Percentiles rank a stretch among this genome's conserved stretches.
These are phyloP conservation scores for Yarrowia deformans DNA, from an alignment of 805 yeast species.

Conservation along the genomic window DNA sequence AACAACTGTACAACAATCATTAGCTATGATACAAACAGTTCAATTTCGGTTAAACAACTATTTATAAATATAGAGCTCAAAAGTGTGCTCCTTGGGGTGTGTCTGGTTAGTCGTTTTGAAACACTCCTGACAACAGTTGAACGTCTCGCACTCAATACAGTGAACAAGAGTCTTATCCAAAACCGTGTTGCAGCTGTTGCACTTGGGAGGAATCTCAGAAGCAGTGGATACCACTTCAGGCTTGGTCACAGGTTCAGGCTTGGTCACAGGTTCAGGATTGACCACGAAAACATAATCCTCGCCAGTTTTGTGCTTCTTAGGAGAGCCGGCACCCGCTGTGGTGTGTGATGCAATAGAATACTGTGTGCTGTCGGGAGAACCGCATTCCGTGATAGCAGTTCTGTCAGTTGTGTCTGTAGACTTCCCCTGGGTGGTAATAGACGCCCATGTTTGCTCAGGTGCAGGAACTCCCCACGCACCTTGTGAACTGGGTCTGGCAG, in stretches of 20 bases:
- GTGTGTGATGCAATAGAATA: constrained; percentile 9
- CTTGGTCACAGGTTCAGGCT: not conserved
- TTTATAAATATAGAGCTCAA: constrained; percentile 5
- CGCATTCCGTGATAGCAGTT: not conserved
- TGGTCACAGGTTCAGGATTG: not conserved
- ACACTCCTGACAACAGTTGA: constrained; percentile 10
- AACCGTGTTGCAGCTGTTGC: not conserved
- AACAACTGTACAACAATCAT: no score
- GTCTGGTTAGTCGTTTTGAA: not conserved
- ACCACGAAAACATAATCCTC: not conserved
- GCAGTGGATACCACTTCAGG: not conserved
- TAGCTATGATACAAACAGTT: no score
- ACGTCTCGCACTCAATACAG: not conserved
- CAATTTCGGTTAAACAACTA: not conserved
- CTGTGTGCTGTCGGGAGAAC: constrained; percentile 6
- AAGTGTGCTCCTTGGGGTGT: constrained; percentile 19
- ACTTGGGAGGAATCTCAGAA: not conserved
- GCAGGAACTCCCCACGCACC: constrained; percentile 1
- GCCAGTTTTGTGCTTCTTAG: not conserved
- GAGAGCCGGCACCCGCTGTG: not conserved
- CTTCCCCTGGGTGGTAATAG: not conserved
- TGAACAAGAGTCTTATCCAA: not conserved
- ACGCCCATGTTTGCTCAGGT: not conserved
- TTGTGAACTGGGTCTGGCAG: not conserved
- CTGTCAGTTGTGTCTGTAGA: not conserved